Evolutionary conservation across 2,329 filamentous ascomycete genomes (phyloP).

Genomic region (Albophoma yamanashiensis): DNA sequence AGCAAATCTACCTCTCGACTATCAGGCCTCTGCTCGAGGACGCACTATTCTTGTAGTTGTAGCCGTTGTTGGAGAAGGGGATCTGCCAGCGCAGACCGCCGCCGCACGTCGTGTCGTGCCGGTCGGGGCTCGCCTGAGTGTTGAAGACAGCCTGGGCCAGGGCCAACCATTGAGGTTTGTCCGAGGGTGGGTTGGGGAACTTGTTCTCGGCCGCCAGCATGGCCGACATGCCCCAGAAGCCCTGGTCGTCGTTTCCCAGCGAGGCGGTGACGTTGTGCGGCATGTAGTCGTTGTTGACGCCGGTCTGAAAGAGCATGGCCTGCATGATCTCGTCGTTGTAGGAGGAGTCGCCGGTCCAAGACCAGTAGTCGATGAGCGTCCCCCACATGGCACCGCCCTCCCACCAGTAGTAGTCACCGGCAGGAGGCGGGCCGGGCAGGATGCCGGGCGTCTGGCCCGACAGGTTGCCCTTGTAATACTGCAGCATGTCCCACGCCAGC

Average conservation of each 20-base stretch:
- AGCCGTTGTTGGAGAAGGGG: constrained; percentile 61
- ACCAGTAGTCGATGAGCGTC: constrained; percentile 54
- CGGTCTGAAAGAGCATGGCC: constrained; percentile 41
- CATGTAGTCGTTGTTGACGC: constrained; percentile 43
- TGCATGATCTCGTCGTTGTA: constrained; percentile 45
- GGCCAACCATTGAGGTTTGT: constrained; percentile 41
- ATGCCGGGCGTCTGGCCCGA: constrained; percentile 35
- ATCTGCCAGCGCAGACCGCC: constrained; percentile 70
- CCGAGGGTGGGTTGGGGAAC: constrained; percentile 41
- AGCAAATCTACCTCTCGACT: neutral
- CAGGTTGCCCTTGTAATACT: constrained; percentile 34
- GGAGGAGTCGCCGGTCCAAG: constrained; percentile 45
- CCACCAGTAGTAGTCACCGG: constrained; percentile 54
- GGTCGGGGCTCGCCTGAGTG: constrained; percentile 39
- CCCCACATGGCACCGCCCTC: constrained; percentile 53
- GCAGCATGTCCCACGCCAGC: constrained; percentile 32
- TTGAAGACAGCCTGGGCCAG: constrained; percentile 57
- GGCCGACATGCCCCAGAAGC: constrained; percentile 55
- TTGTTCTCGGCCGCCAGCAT: constrained; percentile 48
- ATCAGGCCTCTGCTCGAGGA: neutral
- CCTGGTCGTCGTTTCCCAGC: constrained; percentile 55
- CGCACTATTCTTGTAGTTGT: constrained; percentile 59
- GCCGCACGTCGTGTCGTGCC: constrained; percentile 45
- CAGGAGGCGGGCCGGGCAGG: constrained; percentile 34
- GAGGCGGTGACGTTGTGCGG: constrained; percentile 40